Evolutionary conservation across 805 yeast species (phyloP).

Genomic region (Gaillardinia entomophila): DNA sequence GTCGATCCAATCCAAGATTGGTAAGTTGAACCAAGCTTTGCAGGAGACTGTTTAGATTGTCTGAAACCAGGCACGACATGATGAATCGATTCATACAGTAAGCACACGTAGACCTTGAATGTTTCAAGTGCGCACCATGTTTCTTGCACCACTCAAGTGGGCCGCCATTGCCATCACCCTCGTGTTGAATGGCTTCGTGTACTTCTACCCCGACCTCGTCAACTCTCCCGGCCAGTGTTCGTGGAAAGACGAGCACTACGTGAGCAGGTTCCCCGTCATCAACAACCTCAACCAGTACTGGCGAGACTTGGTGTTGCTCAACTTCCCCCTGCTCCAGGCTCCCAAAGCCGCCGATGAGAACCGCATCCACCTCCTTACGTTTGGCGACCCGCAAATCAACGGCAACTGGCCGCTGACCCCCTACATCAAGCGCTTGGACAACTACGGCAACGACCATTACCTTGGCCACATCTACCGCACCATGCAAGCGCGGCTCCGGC

Average conservation of each 20-base stretch:
- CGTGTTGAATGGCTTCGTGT: constrained; percentile 56
- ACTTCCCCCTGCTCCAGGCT: constrained; percentile 15
- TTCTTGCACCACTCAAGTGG: constrained; percentile 10
- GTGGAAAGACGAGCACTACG: constrained; percentile 40
- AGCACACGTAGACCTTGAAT: too few relatives aligned
- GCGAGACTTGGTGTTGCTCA: constrained; percentile 10
- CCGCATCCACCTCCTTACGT: constrained; percentile 65
- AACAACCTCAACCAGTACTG: constrained; percentile 9
- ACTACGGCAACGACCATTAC: constrained; percentile 84
- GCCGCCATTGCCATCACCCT: constrained; percentile 35
- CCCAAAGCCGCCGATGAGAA: constrained; percentile 17
- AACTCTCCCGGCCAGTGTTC: constrained; percentile 45
- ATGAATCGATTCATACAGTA: too few relatives aligned
- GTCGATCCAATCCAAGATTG: constrained; percentile 76
- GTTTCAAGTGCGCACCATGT: too few relatives aligned
- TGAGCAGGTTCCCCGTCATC: constrained; percentile 4
- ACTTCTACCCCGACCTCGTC: constrained; percentile 66
- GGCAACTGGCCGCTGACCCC: constrained; percentile 76
- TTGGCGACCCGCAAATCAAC: constrained; percentile 96
- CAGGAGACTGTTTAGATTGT: constrained; percentile 76
- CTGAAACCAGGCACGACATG: not conserved
- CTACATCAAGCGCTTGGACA: constrained; percentile 71
- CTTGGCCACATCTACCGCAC: constrained; percentile 75
- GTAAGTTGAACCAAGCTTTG: constrained; percentile 84
- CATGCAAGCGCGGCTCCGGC: constrained; percentile 59